A percentile compares a stretch with the other conserved stretches of the same genome.
These are phyloP conservation scores for Leptographium flavum DNA, from an alignment of 2,329 filamentous ascomycete genomes.

Conservation along the genomic window DNA sequence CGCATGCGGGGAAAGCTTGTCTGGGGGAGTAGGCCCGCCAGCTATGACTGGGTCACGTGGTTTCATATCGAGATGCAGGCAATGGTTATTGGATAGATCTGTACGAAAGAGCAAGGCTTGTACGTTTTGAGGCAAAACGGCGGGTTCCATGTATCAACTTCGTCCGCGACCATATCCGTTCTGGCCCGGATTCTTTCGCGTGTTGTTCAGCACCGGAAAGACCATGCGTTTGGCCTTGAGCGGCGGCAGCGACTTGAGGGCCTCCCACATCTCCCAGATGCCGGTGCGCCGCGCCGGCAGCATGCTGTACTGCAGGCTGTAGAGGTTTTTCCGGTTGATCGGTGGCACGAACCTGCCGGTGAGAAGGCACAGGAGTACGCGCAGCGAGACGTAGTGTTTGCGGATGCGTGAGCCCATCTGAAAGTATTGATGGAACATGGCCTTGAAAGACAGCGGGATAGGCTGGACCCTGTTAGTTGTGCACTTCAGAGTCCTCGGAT, in stretches of 20 bases:
- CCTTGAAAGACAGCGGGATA: slow-evolving; percentile 75
- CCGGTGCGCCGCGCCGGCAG: slow-evolving; percentile 68
- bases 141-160: background rate
- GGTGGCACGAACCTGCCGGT: slow-evolving; percentile 90
- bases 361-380: slow-evolving; percentile 74
- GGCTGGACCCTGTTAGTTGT: too few species aligned
- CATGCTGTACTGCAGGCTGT: slow-evolving; percentile 97
- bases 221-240: slow-evolving; percentile 27
- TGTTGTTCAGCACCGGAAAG: slow-evolving; percentile 16
- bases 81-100: background rate
- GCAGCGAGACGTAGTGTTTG: slow-evolving; percentile 86
- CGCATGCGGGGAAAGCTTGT: background rate
- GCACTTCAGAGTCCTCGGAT: too few species aligned
- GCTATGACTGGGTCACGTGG: background rate
- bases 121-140: background rate
- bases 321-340: slow-evolving; percentile 86
- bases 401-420: slow-evolving; percentile 83
- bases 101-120: background rate
- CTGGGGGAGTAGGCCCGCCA: background rate
- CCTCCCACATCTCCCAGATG: slow-evolving; percentile 75
- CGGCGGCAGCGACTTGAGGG: slow-evolving; percentile 39
- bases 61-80: background rate
- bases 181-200: background rate
- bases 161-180: background rate
- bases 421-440: slow-evolving; percentile 96